Evolutionary conservation across 2,329 filamentous ascomycete species (phyloP).

Genomic region (Dryadomyces sulphureus): DNA sequence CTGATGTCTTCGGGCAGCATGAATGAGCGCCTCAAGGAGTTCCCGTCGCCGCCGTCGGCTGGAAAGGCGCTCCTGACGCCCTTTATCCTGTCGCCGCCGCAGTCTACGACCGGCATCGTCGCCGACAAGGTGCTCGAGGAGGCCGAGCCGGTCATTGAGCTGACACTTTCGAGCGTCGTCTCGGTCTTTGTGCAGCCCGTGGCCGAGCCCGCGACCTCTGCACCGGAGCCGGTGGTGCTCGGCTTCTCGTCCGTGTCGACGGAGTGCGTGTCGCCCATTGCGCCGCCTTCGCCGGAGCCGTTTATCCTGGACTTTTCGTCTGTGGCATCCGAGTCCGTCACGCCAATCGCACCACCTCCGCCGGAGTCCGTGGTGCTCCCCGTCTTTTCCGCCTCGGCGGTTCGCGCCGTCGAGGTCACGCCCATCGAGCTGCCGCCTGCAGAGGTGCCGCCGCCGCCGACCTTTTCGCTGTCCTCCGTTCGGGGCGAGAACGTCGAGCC

Average conservation of each 20-base stretch:
- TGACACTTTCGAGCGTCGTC: conserved; percentile 5
- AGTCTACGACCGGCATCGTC: conserved; percentile 11
- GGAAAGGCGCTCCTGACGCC: conserved; percentile 11
- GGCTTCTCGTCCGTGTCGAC: background rate
- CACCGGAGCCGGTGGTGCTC: conserved; percentile 2
- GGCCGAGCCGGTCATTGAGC: background rate
- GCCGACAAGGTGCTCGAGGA: background rate
- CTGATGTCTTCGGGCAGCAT: conserved; percentile 25
- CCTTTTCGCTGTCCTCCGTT: conserved; percentile 23
- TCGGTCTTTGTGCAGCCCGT: conserved; percentile 7
- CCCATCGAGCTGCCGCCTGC: conserved; percentile 7
- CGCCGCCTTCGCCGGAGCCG: background rate
- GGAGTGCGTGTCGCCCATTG: conserved; percentile 6
- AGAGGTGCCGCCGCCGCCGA: conserved; percentile 8
- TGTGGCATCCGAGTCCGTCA: background rate
- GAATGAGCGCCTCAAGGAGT: conserved; percentile 35
- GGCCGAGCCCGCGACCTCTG: conserved; percentile 2
- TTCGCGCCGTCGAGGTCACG: conserved; percentile 6
- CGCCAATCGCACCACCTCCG: conserved; percentile 1
- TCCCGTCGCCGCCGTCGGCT: conserved; percentile 37
- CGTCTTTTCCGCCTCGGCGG: conserved; percentile 5
- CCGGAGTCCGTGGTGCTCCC: conserved; percentile 4
- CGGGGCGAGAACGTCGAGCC: conserved; percentile 18
- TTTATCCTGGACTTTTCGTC: background rate
- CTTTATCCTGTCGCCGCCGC: conserved; percentile 16